phyloP scores from a whole-genome alignment of 179 eudicot genomes.

The Drosera spatulata region DNA sequence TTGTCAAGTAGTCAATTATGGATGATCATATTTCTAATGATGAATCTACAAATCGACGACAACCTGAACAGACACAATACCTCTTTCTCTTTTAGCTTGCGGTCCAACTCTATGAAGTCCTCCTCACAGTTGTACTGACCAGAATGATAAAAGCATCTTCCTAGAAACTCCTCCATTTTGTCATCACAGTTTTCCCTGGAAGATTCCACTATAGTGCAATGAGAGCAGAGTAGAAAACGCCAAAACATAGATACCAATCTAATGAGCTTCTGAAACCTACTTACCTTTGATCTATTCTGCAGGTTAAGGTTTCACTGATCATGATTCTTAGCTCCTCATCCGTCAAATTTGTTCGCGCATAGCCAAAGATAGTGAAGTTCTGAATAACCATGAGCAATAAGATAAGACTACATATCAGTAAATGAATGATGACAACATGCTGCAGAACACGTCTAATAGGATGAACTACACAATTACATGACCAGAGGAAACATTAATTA shows the following conservation, averaged over 20 bases:
- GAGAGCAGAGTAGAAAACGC: slow-evolving; percentile 3
- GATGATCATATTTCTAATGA: too few species aligned
- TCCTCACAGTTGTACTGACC: slow-evolving; percentile 59
- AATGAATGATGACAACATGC: background rate
- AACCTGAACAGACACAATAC: slow-evolving; percentile 12
- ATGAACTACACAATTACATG: background rate
- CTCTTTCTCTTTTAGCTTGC: slow-evolving; percentile 60
- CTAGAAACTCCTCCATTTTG: slow-evolving; percentile 55
- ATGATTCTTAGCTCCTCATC: slow-evolving; percentile 65
- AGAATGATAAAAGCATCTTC: slow-evolving; percentile 71
- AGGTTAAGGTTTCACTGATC: slow-evolving; percentile 71
- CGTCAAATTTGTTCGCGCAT: slow-evolving; percentile 60
- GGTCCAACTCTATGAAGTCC: slow-evolving; percentile 44
- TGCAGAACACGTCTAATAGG: background rate
- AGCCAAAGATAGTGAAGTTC: slow-evolving; percentile 66
- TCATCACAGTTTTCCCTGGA: slow-evolving; percentile 79
- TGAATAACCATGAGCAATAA: slow-evolving; percentile 14
- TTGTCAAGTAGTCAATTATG: too few species aligned
- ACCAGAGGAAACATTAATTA: background rate
- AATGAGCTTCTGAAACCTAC: background rate
- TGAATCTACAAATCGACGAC: too few species aligned
- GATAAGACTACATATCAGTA: slow-evolving; percentile 6
- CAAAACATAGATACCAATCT: slow-evolving; percentile 1
- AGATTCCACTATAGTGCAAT: slow-evolving; percentile 8
- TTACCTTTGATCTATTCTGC: slow-evolving; percentile 77